Conservation (phyloP, 371 early-diverging fungal genomes). For the Lichtheimia hyalospora region DNA sequence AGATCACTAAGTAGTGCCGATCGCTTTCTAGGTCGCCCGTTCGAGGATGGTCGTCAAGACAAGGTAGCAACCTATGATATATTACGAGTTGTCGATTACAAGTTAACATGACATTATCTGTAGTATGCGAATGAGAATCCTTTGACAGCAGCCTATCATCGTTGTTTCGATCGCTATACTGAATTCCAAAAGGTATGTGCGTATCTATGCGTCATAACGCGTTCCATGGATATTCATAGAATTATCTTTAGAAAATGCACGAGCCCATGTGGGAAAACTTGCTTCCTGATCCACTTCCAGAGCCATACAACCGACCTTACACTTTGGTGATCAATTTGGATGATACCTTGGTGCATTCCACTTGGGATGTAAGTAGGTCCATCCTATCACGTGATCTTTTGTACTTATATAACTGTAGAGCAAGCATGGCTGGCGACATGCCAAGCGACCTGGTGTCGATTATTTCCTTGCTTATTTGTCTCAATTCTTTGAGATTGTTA, state of each 20-base stretch:
- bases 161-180: slow-evolving; percentile 39
- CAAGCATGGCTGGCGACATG: slow-evolving; percentile 92
- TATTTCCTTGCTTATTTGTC: slow-evolving; percentile 89
- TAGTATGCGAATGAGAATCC: slow-evolving; percentile 42
- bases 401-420: slow-evolving; percentile 45
- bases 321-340: slow-evolving; percentile 94
- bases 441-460: slow-evolving; percentile 94
- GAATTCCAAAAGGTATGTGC: slow-evolving; percentile 38
- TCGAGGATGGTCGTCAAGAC: slow-evolving; percentile 30
- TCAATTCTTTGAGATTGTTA: slow-evolving; percentile 92
- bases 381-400: slow-evolving; percentile 9
- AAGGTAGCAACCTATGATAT: slow-evolving; percentile 17
- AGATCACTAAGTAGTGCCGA: background rate
- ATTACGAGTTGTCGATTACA: background rate
- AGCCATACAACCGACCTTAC: slow-evolving; percentile 78
- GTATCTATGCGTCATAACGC: background rate
- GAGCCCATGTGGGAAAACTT: slow-evolving; percentile 82
- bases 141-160: slow-evolving; percentile 39
- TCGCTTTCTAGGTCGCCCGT: slow-evolving; percentile 25
- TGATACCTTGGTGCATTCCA: slow-evolving; percentile 88
- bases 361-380: slow-evolving; percentile 82
- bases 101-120: background rate
- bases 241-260: slow-evolving; percentile 30
- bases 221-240: no score
- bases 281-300: slow-evolving; percentile 86